Conservation (phyloP, 2,329 filamentous ascomycete species). For the Aspergillus quadrilineatus region DNA sequence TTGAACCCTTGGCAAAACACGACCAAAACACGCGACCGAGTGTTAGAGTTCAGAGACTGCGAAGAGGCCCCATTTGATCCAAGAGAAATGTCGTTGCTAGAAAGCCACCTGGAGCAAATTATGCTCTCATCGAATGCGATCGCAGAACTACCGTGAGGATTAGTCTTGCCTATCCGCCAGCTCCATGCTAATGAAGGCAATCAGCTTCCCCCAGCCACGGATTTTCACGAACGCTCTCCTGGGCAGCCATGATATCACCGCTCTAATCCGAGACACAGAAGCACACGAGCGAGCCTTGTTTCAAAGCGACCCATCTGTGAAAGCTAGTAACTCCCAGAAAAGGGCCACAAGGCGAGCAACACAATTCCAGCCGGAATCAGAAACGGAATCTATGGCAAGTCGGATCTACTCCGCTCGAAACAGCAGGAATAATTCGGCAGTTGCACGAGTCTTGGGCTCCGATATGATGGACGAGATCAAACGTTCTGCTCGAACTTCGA, state of each 20-base stretch:
- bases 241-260: slow-evolving; percentile 84
- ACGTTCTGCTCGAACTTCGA: slow-evolving; percentile 56
- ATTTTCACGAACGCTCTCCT: slow-evolving; percentile 95
- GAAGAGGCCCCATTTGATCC: neutral
- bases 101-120: slow-evolving; percentile 74
- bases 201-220: slow-evolving; percentile 82
- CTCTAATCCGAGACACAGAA: slow-evolving; percentile 92
- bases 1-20: slow-evolving; percentile 8
- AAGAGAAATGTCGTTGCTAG: slow-evolving; percentile 63
- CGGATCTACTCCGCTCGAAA: slow-evolving; percentile 52
- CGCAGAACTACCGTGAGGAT: slow-evolving; percentile 66
- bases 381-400: slow-evolving; percentile 45
- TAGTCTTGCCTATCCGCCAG: neutral
- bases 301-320: slow-evolving; percentile 73
- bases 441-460: slow-evolving; percentile 82
- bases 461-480: slow-evolving; percentile 81
- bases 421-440: slow-evolving; percentile 72
- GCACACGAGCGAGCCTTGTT: slow-evolving; percentile 92
- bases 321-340: slow-evolving; percentile 46
- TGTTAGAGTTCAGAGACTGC: neutral
- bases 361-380: slow-evolving; percentile 45
- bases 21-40: neutral
- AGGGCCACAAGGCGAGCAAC: slow-evolving; percentile 51
- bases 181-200: slow-evolving; percentile 12
- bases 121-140: slow-evolving; percentile 73